These are phyloP conservation scores for Handroanthus guayacan DNA, from an alignment of 257 asterid genomes.

Conservation along the genomic window DNA sequence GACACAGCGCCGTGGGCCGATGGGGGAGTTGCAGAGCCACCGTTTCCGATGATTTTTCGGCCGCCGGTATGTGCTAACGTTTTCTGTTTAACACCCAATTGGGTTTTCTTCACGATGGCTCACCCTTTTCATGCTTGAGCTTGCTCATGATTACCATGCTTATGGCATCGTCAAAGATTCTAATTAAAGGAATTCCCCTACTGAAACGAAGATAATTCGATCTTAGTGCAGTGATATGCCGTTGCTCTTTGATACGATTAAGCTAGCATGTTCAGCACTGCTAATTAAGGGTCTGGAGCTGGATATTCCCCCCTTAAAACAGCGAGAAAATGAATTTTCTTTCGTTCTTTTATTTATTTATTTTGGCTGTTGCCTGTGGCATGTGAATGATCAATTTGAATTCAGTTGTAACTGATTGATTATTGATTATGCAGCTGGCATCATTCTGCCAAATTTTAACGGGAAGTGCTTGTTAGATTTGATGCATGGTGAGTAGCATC, in stretches of 20 bases:
- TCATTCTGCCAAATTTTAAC: constrained; percentile 3
- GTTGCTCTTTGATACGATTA: neutral
- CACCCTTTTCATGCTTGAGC: neutral
- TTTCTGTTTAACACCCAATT: constrained; percentile 10
- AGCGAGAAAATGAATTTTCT: neutral
- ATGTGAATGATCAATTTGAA: constrained; percentile 4
- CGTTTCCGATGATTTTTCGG: constrained; percentile 4
- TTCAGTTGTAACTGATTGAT: constrained; percentile 4
- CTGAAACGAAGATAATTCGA: neutral
- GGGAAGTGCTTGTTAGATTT: constrained; percentile 14
- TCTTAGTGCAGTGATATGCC: neutral
- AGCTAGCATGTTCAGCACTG: constrained; percentile 16
- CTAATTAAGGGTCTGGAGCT: constrained; percentile 16
- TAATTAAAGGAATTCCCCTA: neutral
- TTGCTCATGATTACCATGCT: neutral
- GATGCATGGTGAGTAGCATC: constrained; percentile 33
- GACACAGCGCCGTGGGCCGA: constrained; percentile 7
- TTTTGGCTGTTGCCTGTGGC: too few species aligned
- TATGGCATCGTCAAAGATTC: constrained; percentile 11
- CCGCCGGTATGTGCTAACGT: constrained; percentile 6
- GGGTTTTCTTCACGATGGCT: neutral
- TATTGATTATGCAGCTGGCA: constrained; percentile 32
- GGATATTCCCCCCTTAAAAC: neutral
- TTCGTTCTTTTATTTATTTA: neutral
- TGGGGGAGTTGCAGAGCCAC: constrained; percentile 19